Evolutionary conservation across 306 rosid genomes (phyloP).

Genomic region (Herpetospermum pedunculosum): DNA sequence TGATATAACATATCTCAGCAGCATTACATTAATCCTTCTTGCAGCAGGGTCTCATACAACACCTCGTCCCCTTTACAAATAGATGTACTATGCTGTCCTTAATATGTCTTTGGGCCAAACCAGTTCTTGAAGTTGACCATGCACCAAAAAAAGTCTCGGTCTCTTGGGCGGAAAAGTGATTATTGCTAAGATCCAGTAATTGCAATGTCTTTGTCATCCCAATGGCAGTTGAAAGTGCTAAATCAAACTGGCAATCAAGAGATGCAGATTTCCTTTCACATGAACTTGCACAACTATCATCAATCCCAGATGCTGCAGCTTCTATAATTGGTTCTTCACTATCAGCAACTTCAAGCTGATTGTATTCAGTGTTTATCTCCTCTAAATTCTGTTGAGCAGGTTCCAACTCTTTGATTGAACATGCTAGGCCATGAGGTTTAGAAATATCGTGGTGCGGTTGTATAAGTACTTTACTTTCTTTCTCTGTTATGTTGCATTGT

Average conservation of each 20-base stretch:
- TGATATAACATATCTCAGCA: background rate
- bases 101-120: constrained; percentile 47
- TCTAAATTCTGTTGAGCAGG: constrained; percentile 23
- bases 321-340: constrained; percentile 50
- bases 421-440: constrained; percentile 8
- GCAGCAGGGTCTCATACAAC: constrained; percentile 88
- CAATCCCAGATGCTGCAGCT: constrained; percentile 42
- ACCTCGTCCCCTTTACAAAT: constrained; percentile 40
- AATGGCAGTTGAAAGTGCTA: constrained; percentile 48
- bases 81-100: constrained; percentile 42
- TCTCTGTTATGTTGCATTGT: constrained; percentile 20
- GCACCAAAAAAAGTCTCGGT: constrained; percentile 44
- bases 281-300: constrained; percentile 56
- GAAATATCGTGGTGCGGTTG: constrained; percentile 22
- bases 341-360: constrained; percentile 63
- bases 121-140: constrained; percentile 46
- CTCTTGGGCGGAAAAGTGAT: constrained; percentile 40
- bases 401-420: constrained; percentile 23
- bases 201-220: constrained; percentile 40
- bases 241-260: constrained; percentile 23
- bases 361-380: constrained; percentile 18
- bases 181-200: constrained; percentile 66
- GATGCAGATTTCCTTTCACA: constrained; percentile 31
- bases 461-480: constrained; percentile 16
- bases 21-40: constrained; percentile 27